Percentiles rank a stretch among this genome's conserved stretches.
Evolutionary conservation across 1,139 yeast genomes (phyloP).

Genomic region (Protomyces lactucae-debilis): DNA sequence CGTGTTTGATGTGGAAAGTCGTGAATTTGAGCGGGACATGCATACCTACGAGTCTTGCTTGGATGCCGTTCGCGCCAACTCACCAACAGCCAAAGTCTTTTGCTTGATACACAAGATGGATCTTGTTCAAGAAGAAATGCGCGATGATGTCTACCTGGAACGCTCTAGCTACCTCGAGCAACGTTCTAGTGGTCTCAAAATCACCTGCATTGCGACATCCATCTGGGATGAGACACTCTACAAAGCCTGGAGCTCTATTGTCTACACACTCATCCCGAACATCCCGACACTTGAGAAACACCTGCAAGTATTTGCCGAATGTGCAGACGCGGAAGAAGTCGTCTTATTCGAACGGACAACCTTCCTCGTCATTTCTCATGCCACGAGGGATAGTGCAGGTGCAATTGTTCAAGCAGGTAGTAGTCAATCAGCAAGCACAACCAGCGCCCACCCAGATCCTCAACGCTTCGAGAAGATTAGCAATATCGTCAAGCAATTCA

Average conservation of each 20-base stretch:
- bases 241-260: slow-evolving; percentile 91
- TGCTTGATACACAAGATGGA: slow-evolving; percentile 95
- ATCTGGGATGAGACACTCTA: slow-evolving; percentile 97
- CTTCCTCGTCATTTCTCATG: slow-evolving; percentile 76
- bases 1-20: slow-evolving; percentile 92
- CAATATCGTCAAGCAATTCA: slow-evolving; percentile 87
- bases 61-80: slow-evolving; percentile 72
- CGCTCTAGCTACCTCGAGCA: slow-evolving; percentile 32
- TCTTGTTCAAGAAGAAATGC: slow-evolving; percentile 77
- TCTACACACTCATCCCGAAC: slow-evolving; percentile 89
- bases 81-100: slow-evolving; percentile 89
- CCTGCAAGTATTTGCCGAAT: slow-evolving; percentile 64
- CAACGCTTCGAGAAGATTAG: slow-evolving; percentile 91
- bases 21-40: slow-evolving; percentile 86
- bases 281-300: slow-evolving; percentile 76
- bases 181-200: slow-evolving; percentile 77
- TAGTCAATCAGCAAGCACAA: slow-evolving; percentile 16
- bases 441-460: slow-evolving; percentile 55
- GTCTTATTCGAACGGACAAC: slow-evolving; percentile 91
- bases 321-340: slow-evolving; percentile 82
- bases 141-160: slow-evolving; percentile 57
- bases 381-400: slow-evolving; percentile 32
- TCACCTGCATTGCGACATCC: slow-evolving; percentile 86
- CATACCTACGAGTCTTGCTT: slow-evolving; percentile 84
- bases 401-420: background rate